Evolutionary conservation across 2,329 filamentous ascomycete genomes (phyloP), one percentile per base, ranked within the genome.

Genomic region (Aspergillus versicolor): DNA sequence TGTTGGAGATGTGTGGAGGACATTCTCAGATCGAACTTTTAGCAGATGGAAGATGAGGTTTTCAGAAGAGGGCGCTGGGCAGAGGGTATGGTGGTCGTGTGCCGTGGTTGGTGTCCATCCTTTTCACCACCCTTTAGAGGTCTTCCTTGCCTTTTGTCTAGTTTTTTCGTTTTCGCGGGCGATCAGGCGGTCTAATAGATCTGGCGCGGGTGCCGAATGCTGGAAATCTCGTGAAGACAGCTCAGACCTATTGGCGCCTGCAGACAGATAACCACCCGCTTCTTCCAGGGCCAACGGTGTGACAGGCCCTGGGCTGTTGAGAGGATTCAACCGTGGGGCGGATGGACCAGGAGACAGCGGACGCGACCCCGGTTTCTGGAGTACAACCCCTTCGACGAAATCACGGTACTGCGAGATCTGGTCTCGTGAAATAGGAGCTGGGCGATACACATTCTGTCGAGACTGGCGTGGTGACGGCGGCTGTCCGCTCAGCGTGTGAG

Each of bases 221-320:
- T 59, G 55, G 34, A 51, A 32, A 19, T 69, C 68, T 38, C 67
- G 61, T 21, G 65, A 55, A 12, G 58, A 54, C 8, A 61, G 61
- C 9, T 62, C 61, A 5, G 61, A 63, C 1, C 59, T 52, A 38
- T 56, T 60, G n/a, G 68, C 61, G 21, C 75, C 74, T 7, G 71
- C 69, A 5, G 68, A 67, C 11, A 79, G 67, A 55, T 79, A 79
- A 49, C 73, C 74, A 42, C 74, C 71, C 6, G 71, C 66, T 32
- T 76, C 69, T 51, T 75, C 75, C 8, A 80, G 67, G 1, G 68
- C 73, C 47, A 80, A 64, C 12, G 77, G 77, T 4, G 77, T 79
- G 37, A 80, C 77, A 0, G 76, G 75, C 2, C 77, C 77, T 2
- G 77, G 77, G 51, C 77, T 80, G 37, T 72, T 70, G 11, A 79